These are phyloP conservation scores for Cyberlindnera maritima DNA, from an alignment of 805 yeast species.

Conservation along the genomic window DNA sequence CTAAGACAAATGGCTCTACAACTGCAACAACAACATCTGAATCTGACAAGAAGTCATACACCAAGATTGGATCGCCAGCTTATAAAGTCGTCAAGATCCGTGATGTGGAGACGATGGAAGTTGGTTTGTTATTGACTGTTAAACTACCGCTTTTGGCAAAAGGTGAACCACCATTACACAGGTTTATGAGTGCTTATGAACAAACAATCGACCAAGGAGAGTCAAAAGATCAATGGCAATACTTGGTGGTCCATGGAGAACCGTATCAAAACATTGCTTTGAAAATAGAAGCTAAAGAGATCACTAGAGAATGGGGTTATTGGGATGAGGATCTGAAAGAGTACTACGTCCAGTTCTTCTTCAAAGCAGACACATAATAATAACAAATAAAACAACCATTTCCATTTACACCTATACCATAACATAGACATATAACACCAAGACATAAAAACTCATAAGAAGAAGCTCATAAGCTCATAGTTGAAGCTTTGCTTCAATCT, in stretches of 20 bases:
- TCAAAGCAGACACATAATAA: slow-evolving; percentile 23
- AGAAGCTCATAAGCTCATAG: slow-evolving; percentile 5
- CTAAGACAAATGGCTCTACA: slow-evolving; percentile 1
- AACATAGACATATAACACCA: no score
- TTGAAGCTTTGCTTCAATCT: slow-evolving; percentile 24
- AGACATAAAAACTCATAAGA: not conserved
- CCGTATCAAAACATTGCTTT: slow-evolving; percentile 84
- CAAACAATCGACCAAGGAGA: slow-evolving; percentile 49
- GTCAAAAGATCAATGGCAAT: slow-evolving; percentile 50
- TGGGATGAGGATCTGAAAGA: slow-evolving; percentile 72
- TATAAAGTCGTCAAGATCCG: slow-evolving; percentile 66
- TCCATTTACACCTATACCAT: not conserved
- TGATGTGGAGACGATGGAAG: slow-evolving; percentile 51
- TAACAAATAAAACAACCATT: not conserved
- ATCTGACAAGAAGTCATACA: slow-evolving; percentile 15
- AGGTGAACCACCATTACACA: slow-evolving; percentile 55
- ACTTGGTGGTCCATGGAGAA: slow-evolving; percentile 78
- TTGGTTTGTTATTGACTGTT: slow-evolving; percentile 66
- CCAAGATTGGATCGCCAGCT: slow-evolving; percentile 66
- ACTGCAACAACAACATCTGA: slow-evolving; percentile 28
- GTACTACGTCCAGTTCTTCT: slow-evolving; percentile 71
- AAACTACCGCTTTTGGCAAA: slow-evolving; percentile 48
- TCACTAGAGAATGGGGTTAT: slow-evolving; percentile 53
- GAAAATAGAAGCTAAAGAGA: slow-evolving; percentile 62
- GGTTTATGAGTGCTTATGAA: slow-evolving; percentile 80